These are phyloP conservation scores for Thielaviopsis euricoi DNA, from an alignment of 2,329 filamentous ascomycete genomes.

Conservation along the genomic window DNA sequence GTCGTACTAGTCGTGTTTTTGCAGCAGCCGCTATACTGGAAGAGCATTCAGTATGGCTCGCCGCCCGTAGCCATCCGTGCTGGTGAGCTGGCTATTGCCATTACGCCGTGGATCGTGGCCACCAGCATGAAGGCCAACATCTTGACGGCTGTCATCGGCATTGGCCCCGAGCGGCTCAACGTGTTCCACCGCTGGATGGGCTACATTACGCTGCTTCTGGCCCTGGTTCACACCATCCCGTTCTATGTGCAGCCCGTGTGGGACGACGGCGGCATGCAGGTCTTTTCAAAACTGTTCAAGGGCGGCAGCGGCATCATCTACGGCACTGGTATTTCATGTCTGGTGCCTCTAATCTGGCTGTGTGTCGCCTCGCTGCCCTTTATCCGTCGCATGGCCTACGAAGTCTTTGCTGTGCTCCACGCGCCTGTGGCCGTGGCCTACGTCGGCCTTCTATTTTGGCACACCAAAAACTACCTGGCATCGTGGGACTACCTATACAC, in stretches of 20 bases:
- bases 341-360: constrained; percentile 67
- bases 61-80: constrained; percentile 74
- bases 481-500: constrained; percentile 83
- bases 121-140: constrained; percentile 85
- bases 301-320: constrained; percentile 55
- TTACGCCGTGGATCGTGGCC: constrained; percentile 84
- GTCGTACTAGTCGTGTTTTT: constrained; percentile 71
- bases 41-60: constrained; percentile 72
- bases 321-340: constrained; percentile 67
- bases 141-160: constrained; percentile 68
- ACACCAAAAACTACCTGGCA: constrained; percentile 78
- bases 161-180: constrained; percentile 81
- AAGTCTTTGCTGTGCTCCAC: constrained; percentile 70
- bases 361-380: constrained; percentile 72
- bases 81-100: constrained; percentile 81
- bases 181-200: constrained; percentile 86
- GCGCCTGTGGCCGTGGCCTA: constrained; percentile 68
- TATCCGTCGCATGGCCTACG: constrained; percentile 63
- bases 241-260: constrained; percentile 83
- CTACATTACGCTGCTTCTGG: constrained; percentile 69
- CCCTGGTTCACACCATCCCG: constrained; percentile 69
- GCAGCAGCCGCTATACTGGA: constrained; percentile 76
- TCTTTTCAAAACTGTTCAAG: constrained; percentile 56
- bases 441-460: constrained; percentile 81
- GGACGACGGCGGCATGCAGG: constrained; percentile 55